Conservation (phyloP, 495 filamentous ascomycete species). For the Aspergillus taichungensis region DNA sequence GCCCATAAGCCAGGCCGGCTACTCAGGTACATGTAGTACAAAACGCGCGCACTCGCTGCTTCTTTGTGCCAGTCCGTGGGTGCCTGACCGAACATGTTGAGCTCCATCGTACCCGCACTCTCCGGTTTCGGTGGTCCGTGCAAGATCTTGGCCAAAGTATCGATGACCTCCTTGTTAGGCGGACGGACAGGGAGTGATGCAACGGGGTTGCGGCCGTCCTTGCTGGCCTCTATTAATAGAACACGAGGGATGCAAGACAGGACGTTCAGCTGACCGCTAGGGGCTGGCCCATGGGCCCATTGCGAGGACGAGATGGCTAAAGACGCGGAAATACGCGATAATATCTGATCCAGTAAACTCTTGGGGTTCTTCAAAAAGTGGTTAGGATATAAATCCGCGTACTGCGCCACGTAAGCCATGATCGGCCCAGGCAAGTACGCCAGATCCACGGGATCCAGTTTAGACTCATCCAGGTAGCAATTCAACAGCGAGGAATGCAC, state of each 20-base stretch:
- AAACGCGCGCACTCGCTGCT: conserved; percentile 44
- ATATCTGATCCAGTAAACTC: conserved; percentile 33
- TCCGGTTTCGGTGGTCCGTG: conserved; percentile 36
- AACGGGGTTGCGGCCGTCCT: conserved; percentile 36
- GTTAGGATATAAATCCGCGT: conserved; percentile 45
- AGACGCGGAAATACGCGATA: conserved; percentile 34
- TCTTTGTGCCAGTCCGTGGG: conserved; percentile 37
- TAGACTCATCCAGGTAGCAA: conserved; percentile 45
- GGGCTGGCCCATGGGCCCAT: conserved; percentile 43
- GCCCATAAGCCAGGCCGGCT: conserved; percentile 42
- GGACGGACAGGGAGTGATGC: conserved; percentile 40
- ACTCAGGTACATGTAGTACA: conserved; percentile 49
- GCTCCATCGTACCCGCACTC: conserved; percentile 19
- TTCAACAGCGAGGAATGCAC: conserved; percentile 41
- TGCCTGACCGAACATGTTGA: conserved; percentile 25
- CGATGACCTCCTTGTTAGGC: conserved; percentile 44
- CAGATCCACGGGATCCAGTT: conserved; percentile 42
- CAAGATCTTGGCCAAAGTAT: conserved; percentile 47
- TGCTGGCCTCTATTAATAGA: conserved; percentile 42
- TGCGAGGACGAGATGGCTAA: conserved; percentile 36
- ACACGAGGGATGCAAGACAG: conserved; percentile 50
- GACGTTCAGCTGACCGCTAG: conserved; percentile 47
- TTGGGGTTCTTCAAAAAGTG: conserved; percentile 40
- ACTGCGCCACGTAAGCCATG: conserved; percentile 50
- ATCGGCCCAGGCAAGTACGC: conserved; percentile 44